Base-by-base conservation (phyloP, 2,329 filamentous ascomycete species). In the Aspergillus sp. region DNA sequence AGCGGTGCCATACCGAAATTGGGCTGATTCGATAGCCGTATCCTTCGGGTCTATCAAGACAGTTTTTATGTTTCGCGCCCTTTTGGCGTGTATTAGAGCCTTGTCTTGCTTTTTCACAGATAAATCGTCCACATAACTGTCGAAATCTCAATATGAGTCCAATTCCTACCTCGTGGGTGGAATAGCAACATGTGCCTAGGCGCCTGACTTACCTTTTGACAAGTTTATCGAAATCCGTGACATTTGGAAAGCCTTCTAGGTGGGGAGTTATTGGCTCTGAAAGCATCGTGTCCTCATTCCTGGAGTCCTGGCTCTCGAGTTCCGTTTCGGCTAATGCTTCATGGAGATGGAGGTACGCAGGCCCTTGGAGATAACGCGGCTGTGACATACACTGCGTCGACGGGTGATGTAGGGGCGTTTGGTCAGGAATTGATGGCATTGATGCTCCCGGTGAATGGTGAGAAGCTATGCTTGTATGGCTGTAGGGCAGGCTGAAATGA, bases 81-180 rank as follows among this genome's bases (percentile, higher is more conserved):
- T 71, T 56, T 70, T 74, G 21, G 79, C 76, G 64, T 79, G 77
- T 33, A 82, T 82, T 61, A 82, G 69, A 4, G 79, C 79, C 59
- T 82, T 82, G 61, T 82, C 79, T 66, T 79, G 78, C 55, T 82
- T 82, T 62, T 81, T 81, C 35, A 78, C 71, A 6, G 79, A 81
- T 14, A 82, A 70, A 37, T 78, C 77, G 47, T 78, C 71, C 35
- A 82, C 78, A 60, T 82, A 82, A 48, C 80, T 81, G 57, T 52
- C 51, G 39, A 19, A 43, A 17, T 12, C 35, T 19, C 21, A 21
- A 8, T 37, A 31, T 57, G n/a, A 55, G 50, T 14, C 15, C n/a
- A 39, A 27, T 27, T 19, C 33, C 15, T 45, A 17, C 19, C 27
- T 27, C 25, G 37, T 21, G 33, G 35, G n/a, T 17, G 23, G 17